Evolutionary conservation across 768 basidiomycete species (phyloP), one percentile per base, ranked within the genome.

Genomic region (Agrocybe chaxingu): DNA sequence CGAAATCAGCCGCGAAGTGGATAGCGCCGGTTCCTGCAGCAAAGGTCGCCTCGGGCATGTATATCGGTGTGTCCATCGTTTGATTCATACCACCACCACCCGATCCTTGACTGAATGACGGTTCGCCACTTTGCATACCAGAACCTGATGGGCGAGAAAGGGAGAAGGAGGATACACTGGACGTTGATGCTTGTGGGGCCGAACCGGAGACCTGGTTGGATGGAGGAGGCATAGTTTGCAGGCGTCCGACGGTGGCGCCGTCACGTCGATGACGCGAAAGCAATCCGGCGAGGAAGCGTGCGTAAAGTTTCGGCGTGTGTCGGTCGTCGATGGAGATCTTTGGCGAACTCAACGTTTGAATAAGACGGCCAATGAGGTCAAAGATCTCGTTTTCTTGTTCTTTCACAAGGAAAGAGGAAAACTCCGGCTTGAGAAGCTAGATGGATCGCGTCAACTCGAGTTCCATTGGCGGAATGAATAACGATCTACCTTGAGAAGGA

Each of bases 281-380:
- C 24, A 91, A 70, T n/a, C 83, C 75, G 0, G 84, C 81, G 6
- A 92, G 76, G 74, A 92, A 92, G 10, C 87, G 81, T 9, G 89
- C 86, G 58, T 91, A 89, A 32, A 91, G 71, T 56, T 82, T 85
- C 1, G 88, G 89, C 0, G 87, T 89, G 61, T 92, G 89, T 10
- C 85, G 78, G 57, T 88, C 87, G 58, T 92, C 89, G 44, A 91
- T 87, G 11, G 89, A 85, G 43, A 90, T 81, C 50, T 84, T 84
- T 9, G 82, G 78, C 4, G 82, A 83, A 64, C 80, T 82, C 47
- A 91, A 67, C 0, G 81, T 85, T 53, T 85, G 80, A 56, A 92
- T 89, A 16, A 92, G 74, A 8, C 79, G 78, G 35, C 82, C 76
- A 48, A 92, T 89, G 55, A 83, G 71, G 51, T 85, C 81, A 55